Percentiles rank a stretch among this genome's conserved stretches.
Evolutionary conservation across 352 stramenopile genomes (phyloP).

Genomic region (Globisporangium viniferum): DNA sequence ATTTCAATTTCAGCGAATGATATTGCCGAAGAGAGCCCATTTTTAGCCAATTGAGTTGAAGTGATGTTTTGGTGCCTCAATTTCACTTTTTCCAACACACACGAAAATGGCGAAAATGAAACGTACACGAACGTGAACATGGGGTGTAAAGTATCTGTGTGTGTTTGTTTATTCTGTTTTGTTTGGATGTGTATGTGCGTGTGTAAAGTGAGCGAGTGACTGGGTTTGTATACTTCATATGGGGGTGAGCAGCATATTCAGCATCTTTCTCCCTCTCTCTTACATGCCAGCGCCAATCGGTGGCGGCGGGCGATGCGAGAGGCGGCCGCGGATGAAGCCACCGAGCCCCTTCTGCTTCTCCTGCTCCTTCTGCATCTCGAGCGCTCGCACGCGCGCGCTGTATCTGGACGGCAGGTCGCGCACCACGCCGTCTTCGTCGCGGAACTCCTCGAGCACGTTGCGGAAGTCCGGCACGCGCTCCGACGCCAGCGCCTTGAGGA

Average conservation of each 20-base stretch:
- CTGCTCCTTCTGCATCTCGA: slow-evolving; percentile 82
- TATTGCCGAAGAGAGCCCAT: background rate
- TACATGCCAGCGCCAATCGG: slow-evolving; percentile 14
- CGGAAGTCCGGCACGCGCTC: slow-evolving; percentile 78
- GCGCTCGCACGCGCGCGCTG: slow-evolving; percentile 61
- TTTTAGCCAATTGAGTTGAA: background rate
- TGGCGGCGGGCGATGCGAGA: slow-evolving; percentile 54
- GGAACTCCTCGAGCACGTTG: slow-evolving; percentile 72
- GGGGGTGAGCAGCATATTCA: background rate
- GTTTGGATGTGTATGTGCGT: background rate
- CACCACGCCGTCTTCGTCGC: slow-evolving; percentile 77
- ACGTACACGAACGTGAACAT: background rate
- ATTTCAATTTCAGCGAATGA: background rate
- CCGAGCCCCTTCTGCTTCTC: slow-evolving; percentile 81
- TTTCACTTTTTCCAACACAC: background rate
- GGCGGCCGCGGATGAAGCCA: slow-evolving; percentile 73
- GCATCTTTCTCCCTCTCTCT: background rate
- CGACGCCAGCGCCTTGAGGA: slow-evolving; percentile 77
- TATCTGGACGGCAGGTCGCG: slow-evolving; percentile 79
- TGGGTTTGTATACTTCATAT: background rate
- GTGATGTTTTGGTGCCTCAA: background rate
- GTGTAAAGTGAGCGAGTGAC: background rate
- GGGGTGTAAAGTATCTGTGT: slow-evolving; percentile 1
- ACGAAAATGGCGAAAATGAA: slow-evolving; percentile 1
- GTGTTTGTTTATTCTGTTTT: slow-evolving; percentile 4